Evolutionary conservation across 1,284 basidiomycete genomes (phyloP).

Genomic region (Moesziomyces sp.): DNA sequence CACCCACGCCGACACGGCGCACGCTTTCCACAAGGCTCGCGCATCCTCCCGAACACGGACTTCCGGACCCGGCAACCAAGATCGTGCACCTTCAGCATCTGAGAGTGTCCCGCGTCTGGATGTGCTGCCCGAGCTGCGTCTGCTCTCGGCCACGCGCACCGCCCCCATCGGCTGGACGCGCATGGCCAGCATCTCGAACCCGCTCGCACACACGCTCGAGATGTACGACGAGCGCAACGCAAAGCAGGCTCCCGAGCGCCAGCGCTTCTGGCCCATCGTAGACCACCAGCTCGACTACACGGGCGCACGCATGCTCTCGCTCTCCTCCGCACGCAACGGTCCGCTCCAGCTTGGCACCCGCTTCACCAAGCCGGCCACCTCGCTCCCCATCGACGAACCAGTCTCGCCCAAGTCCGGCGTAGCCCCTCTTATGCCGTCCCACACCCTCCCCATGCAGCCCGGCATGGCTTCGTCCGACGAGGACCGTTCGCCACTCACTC

Average conservation of each 20-base stretch:
- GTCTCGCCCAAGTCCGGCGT: slow-evolving; percentile 20
- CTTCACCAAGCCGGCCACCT: not conserved
- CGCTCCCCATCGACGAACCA: not conserved
- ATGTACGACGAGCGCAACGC: slow-evolving; percentile 23
- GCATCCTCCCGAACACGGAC: not conserved
- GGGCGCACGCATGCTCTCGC: slow-evolving; percentile 39
- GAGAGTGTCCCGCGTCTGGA: not conserved
- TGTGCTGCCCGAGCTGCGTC: slow-evolving; percentile 37
- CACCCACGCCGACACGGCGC: not conserved
- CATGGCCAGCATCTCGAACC: not conserved
- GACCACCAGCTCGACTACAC: slow-evolving; percentile 46
- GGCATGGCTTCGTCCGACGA: slow-evolving; percentile 14
- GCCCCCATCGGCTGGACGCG: slow-evolving; percentile 40
- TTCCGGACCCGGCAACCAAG: not conserved
- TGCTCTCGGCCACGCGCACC: slow-evolving; percentile 45
- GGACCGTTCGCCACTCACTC: slow-evolving; percentile 20
- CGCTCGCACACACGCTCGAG: slow-evolving; percentile 7
- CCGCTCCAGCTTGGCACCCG: not conserved
- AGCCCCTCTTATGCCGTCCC: not conserved
- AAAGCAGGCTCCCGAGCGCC: slow-evolving; percentile 25
- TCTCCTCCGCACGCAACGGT: slow-evolving; percentile 8
- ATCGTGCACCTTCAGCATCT: not conserved
- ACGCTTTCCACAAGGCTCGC: not conserved
- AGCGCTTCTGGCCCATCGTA: slow-evolving; percentile 47
- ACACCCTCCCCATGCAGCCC: not conserved